Evolutionary conservation across 345 rosid species (phyloP).

Genomic region (Salix brachista): DNA sequence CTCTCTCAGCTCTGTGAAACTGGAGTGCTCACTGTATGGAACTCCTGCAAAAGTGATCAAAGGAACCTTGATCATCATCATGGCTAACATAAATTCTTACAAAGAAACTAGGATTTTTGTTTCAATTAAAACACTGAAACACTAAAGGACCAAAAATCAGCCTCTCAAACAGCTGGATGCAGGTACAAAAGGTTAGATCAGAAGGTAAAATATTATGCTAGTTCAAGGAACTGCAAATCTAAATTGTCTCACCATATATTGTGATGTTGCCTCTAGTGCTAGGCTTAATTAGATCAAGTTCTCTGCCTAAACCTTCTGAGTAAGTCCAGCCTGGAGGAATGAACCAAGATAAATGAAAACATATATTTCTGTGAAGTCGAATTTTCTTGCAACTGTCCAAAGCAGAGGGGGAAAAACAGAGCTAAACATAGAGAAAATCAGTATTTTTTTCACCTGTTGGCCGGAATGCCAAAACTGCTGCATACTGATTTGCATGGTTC

Average conservation of each 20-base stretch:
- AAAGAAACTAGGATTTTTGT: not conserved
- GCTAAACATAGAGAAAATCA: not conserved
- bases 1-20: conserved; percentile 67
- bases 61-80: conserved; percentile 1
- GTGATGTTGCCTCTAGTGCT: conserved; percentile 52
- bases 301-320: conserved; percentile 53
- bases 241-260: conserved; percentile 57
- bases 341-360: not conserved
- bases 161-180: not conserved
- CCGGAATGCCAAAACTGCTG: conserved; percentile 63
- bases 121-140: not conserved
- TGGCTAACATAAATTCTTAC: not conserved
- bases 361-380: not conserved
- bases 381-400: not conserved
- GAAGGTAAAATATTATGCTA: not conserved
- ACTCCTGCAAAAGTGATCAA: conserved; percentile 44
- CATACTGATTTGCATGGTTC: conserved; percentile 38
- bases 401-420: not conserved
- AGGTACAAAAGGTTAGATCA: not conserved
- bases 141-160: not conserved
- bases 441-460: conserved; percentile 54
- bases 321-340: conserved; percentile 65
- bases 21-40: conserved; percentile 81
- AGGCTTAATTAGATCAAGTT: conserved; percentile 63
- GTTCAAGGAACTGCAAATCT: not conserved